Conservation (phyloP, 164 flowering plant genomes). For the Annona cherimola region DNA sequence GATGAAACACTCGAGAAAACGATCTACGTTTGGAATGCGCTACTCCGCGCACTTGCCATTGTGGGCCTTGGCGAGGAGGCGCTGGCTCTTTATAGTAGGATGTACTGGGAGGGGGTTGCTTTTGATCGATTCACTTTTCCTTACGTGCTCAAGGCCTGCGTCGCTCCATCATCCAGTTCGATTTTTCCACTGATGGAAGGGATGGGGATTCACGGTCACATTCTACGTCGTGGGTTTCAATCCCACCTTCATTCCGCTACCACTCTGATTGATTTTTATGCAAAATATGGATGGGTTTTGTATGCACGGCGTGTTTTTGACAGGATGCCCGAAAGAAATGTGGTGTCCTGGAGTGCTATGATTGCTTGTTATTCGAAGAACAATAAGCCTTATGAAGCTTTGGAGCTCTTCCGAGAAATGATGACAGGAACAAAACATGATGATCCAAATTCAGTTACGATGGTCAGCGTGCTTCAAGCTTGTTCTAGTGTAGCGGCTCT, state of each 20-base stretch:
- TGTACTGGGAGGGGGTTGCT: slow-evolving; percentile 41
- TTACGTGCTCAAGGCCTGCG: slow-evolving; percentile 71
- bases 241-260: slow-evolving; percentile 57
- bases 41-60: slow-evolving; percentile 63
- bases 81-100: slow-evolving; percentile 37
- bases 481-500: slow-evolving; percentile 67
- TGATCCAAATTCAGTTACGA: slow-evolving; percentile 68
- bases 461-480: slow-evolving; percentile 91
- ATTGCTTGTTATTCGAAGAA: slow-evolving; percentile 75
- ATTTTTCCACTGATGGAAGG: slow-evolving; percentile 34
- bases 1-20: slow-evolving; percentile 52
- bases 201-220: slow-evolving; percentile 69
- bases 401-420: slow-evolving; percentile 65
- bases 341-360: slow-evolving; percentile 94
- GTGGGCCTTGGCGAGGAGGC: slow-evolving; percentile 58
- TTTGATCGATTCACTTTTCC: slow-evolving; percentile 86
- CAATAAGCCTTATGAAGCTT: slow-evolving; percentile 59
- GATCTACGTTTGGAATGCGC: slow-evolving; percentile 69
- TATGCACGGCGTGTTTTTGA: slow-evolving; percentile 57
- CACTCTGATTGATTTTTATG: slow-evolving; percentile 80
- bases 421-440: slow-evolving; percentile 31
- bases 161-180: slow-evolving; percentile 24
- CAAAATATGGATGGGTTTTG: slow-evolving; percentile 51
- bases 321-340: slow-evolving; percentile 55
- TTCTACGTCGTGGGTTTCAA: slow-evolving; percentile 62